Evolutionary conservation across 2,329 filamentous ascomycete species (phyloP), one percentile per base, ranked within the genome.

Genomic region (Periconia macrospinosa): DNA sequence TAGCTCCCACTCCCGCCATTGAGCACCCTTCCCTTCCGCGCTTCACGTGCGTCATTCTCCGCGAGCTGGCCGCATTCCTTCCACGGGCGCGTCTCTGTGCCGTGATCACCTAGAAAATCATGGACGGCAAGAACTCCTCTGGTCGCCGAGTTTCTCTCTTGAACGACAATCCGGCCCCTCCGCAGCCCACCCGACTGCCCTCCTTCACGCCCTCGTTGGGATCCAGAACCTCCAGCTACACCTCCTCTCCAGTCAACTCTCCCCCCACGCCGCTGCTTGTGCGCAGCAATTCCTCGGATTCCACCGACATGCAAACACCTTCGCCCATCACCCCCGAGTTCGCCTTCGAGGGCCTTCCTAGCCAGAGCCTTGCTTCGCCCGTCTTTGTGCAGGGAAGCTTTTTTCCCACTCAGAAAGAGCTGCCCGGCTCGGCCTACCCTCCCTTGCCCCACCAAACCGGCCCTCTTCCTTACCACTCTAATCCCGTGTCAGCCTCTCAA

Each of bases 111-210:
- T 27, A 61, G 58, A 57, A 69, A 71, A 71, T 53, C 65, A 81
- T 81, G 78, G 78, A 81, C 76, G 78, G 77, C 72, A 79, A 75
- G 73, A 78, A 81, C 68, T 75, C 75, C 62, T 75, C 69, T 60
- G 78, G 78, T 69, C 75, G 77, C 66, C 77, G 73, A 66, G 77
- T 80, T 67, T 80, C 78, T 66, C 72, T 81, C 64, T 72, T 80
- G 69, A 80, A 79, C 75, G 77, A 79, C 68, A 74, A 71, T 68
- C 61, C 62, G 57, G 67, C 67, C 52, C 62, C 67, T 50, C 63
- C 68, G 47, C 59, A 57, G 41, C 57, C 66, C 53, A 56, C 61
- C 55, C 75, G 74, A 67, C 62, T 72, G 13, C 64, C 68, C 43
- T 74, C 73, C 43, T 65, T 71, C 33, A 62, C 69, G 52, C 70